Conservation (phyloP, 225 moss, liverwort and hornwort species). For the Polytrichum commune region DNA sequence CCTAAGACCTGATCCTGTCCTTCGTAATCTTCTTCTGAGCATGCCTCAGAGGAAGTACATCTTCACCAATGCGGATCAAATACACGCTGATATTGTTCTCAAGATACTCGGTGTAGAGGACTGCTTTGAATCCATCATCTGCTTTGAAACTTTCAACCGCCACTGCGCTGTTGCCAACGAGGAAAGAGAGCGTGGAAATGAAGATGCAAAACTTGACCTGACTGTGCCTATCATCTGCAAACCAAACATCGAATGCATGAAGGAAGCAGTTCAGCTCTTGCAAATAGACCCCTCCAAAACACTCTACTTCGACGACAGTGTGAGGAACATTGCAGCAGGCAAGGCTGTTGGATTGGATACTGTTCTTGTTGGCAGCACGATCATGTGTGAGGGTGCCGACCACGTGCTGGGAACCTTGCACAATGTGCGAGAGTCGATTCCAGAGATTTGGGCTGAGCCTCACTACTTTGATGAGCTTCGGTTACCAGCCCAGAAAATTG, state of each 20-base stretch:
- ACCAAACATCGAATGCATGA: constrained; percentile 37
- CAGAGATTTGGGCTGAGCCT: constrained; percentile 55
- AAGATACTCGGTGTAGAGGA: constrained; percentile 51
- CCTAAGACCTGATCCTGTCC: constrained; percentile 45
- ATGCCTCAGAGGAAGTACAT: constrained; percentile 60
- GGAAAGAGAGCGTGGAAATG: constrained; percentile 4
- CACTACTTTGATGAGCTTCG: constrained; percentile 59
- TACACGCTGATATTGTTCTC: constrained; percentile 38
- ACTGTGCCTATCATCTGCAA: constrained; percentile 47
- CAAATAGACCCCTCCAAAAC: constrained; percentile 35
- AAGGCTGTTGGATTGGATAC: constrained; percentile 42
- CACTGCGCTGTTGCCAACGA: constrained; percentile 31
- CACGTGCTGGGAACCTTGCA: constrained; percentile 42
- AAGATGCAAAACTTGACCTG: constrained; percentile 17
- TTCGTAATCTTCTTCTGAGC: constrained; percentile 48
- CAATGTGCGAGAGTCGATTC: constrained; percentile 50
- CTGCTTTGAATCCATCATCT: constrained; percentile 48
- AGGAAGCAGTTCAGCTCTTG: constrained; percentile 47
- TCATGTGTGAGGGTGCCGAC: constrained; percentile 45
- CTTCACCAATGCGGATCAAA: constrained; percentile 63
- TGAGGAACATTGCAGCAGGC: constrained; percentile 45
- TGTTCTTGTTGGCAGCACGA: constrained; percentile 41
- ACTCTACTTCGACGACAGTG: constrained; percentile 64
- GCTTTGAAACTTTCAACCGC: constrained; percentile 52
- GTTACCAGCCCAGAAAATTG: constrained; percentile 34